Evolutionary conservation across 495 filamentous ascomycete species (phyloP).

Genomic region (Trichoderma parareesei): DNA sequence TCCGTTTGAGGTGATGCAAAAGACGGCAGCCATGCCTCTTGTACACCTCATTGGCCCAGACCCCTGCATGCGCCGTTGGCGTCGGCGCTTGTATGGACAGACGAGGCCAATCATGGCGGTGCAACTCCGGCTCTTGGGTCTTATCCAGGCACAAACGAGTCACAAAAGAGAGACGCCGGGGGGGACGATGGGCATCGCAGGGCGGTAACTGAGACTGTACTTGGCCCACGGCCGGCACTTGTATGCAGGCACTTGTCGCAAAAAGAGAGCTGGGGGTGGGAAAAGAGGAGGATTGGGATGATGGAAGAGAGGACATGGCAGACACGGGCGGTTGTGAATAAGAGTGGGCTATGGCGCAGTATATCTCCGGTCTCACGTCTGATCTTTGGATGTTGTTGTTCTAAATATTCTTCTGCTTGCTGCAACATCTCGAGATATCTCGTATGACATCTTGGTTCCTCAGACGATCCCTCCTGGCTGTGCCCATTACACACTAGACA

Average conservation of each 20-base stretch:
- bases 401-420: neutral
- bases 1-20: neutral
- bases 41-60: slow-evolving; percentile 3
- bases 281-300: neutral
- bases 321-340: neutral
- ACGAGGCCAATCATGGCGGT: slow-evolving; percentile 3
- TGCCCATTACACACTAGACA: neutral
- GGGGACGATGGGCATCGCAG: neutral
- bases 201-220: slow-evolving; percentile 4
- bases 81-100: neutral
- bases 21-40: neutral
- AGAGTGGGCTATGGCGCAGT: neutral
- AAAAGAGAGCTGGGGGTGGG: neutral
- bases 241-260: neutral
- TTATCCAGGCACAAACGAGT: slow-evolving; percentile 1
- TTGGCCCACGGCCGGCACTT: neutral
- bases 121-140: neutral
- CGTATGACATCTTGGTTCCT: neutral
- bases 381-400: neutral
- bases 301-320: neutral
- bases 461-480: neutral
- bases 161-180: neutral
- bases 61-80: slow-evolving; percentile 5
- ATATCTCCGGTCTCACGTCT: neutral
- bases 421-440: neutral